Evolutionary conservation across 2,329 filamentous ascomycete species (phyloP), one percentile per base, ranked within the genome.

Genomic region (Diaporthe ampelina): DNA sequence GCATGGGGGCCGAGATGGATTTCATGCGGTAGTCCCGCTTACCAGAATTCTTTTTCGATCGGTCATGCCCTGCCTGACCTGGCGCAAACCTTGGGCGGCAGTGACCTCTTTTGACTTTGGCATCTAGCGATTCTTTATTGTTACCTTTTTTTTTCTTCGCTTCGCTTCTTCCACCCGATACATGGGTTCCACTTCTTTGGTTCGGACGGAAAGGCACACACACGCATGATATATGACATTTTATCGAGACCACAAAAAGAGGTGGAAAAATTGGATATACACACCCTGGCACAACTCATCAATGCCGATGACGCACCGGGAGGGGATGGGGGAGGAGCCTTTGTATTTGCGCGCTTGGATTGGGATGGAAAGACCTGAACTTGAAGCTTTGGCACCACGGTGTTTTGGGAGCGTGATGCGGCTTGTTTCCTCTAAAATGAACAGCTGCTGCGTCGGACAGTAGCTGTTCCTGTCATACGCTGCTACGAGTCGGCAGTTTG

Each of bases 1-100:
- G 59, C 26, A 7, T 85, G 73, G 72, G 40, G 29, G 29, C 80
- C 2, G 84, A 86, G 10, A 79, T 86, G 76, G 84, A 86, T 68
- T 87, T 85, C 76, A 83, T 68, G 48, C 45, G 63, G 63, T 68
- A 68, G 63, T 32, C 48, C 4, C 24, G 13, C 24, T 19, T 37
- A 29, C 21, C 17, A 24, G 13, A 24, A n/a, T 48, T 45, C 21
- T n/a, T 32, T 29, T 45, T 29, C 24, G 4, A 63, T 5, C 9
- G 13, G 63, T 40, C 13, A 37, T 15, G 10, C 13, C n/a, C 11
- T 5, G 6, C n/a, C 11, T 5, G 6, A n/a, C 9, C 48, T 21
- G 63, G n/a, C 29, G 32, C 63, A 54, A 50, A n/a, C 48, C n/a
- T 40, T 26, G 15, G 63, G 63, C 48, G n/a, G 32, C 29, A 32